Base-by-base conservation (phyloP, 2,329 filamentous ascomycete genomes). In the Fusarium caatingaense region DNA sequence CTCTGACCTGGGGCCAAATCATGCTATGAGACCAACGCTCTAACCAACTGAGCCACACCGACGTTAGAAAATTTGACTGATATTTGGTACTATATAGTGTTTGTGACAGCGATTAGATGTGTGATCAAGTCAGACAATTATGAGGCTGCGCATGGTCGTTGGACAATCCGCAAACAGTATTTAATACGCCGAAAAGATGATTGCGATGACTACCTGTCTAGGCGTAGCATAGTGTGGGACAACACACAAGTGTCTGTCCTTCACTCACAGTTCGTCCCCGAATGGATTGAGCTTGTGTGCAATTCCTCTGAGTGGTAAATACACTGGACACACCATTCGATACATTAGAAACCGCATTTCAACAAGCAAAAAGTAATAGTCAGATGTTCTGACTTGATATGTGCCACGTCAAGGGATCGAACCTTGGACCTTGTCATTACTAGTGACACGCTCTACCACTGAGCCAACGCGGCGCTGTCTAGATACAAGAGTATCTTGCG, bases 11-110 rank as follows among this genome's bases (percentile, higher is more conserved):
- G 1, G 21, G 18, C 2, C 51, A 23, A 27, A 32, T 55, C 51
- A 55, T 46, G 5, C 4, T 55, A 55, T 55, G 51, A 55, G 51
- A 55, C 51, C 51, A 55, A 55, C 51, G 51, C 51, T 55, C 51
- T 55, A 55, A 55, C 51, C 51, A 55, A 55, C 51, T 55, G 51
- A 55, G 51, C 53, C 53, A 56, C 41, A 56, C 41, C 53, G 41
- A 56, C 48, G 18, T 46, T n/a, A 9, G 8, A 13, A 11, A 27
- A n/a, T 8, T 2, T 1, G 9, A 3, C n/a, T 7, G 8, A 15
- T 23, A 18, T 11, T 10, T 4, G 11, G 1, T 2, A 8, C 0
- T 16, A 44, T 16, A 8, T 23, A 16, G n/a, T 8, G 3, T 4
- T 2, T 4, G 12, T 11, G 6, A 2, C 2, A 9, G 20, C 6